Evolutionary conservation across 495 filamentous ascomycete species (phyloP).

Genomic region (Lineolata rhizophorae): DNA sequence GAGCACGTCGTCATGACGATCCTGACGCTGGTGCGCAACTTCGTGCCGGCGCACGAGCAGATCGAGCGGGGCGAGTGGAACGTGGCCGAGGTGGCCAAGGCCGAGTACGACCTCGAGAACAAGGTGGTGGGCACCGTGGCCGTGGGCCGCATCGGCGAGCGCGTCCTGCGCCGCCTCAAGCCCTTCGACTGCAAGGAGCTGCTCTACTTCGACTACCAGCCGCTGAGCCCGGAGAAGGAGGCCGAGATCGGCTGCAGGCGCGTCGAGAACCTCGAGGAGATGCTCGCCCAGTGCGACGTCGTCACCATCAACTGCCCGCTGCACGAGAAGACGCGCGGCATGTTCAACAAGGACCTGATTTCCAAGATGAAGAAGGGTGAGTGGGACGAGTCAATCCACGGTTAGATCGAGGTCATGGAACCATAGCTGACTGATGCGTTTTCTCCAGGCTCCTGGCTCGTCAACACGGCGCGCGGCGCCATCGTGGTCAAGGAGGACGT

Average conservation of each 20-base stretch:
- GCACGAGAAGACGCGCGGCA: constrained; percentile 84
- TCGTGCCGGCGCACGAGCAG: constrained; percentile 91
- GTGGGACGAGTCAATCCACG: too few species aligned
- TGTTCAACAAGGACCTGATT: constrained; percentile 99
- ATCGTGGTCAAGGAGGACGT: constrained; percentile 99
- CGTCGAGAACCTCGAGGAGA: constrained; percentile 74
- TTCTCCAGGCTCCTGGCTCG: constrained; percentile 60
- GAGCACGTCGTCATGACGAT: constrained; percentile 94
- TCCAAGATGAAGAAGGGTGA: constrained; percentile 95
- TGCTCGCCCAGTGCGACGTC: constrained; percentile 88
- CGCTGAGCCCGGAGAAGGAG: constrained; percentile 66
- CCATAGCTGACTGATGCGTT: constrained; percentile 3
- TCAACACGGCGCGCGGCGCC: constrained; percentile 96
- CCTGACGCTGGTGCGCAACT: constrained; percentile 89
- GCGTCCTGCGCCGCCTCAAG: constrained; percentile 85
- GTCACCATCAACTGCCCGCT: constrained; percentile 99
- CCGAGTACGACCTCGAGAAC: constrained; percentile 89
- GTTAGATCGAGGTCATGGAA: too few species aligned
- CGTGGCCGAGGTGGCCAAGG: constrained; percentile 87
- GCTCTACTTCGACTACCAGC: constrained; percentile 98
- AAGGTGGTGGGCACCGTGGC: constrained; percentile 97
- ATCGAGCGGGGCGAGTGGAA: constrained; percentile 79
- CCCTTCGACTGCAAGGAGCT: constrained; percentile 99
- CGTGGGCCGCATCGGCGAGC: constrained; percentile 94
- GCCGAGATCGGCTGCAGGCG: constrained; percentile 90